These are phyloP conservation scores for Mycena maculata DNA, from an alignment of 768 basidiomycete species.

Conservation along the genomic window DNA sequence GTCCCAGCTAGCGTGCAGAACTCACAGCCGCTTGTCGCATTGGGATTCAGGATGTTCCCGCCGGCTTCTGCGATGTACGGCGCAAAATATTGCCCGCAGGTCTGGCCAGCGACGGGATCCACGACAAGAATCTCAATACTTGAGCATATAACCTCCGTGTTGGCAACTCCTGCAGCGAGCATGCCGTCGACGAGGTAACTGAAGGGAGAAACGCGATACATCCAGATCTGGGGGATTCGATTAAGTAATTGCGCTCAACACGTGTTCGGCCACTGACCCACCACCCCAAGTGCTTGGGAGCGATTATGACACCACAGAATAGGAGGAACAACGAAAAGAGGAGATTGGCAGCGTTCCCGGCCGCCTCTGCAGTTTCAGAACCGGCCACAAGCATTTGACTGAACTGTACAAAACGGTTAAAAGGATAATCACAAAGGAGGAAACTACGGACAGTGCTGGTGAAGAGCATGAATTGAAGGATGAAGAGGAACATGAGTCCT, in stretches of 20 bases:
- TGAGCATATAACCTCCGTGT: conserved; percentile 59
- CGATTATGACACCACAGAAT: conserved; percentile 53
- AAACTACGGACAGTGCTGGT: conserved; percentile 35
- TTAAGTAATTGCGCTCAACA: background rate
- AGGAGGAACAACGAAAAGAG: conserved; percentile 54
- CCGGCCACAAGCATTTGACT: conserved; percentile 50
- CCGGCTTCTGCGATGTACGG: conserved; percentile 61
- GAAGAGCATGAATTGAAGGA: conserved; percentile 52
- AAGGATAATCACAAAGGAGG: background rate
- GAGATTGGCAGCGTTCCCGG: conserved; percentile 53
- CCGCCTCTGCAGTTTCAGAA: conserved; percentile 50
- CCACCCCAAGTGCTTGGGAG: conserved; percentile 37
- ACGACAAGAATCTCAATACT: conserved; percentile 63
- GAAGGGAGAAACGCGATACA: conserved; percentile 51
- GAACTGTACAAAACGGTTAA: conserved; percentile 33
- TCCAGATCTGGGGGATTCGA: conserved; percentile 49
- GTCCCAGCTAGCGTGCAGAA: conserved; percentile 70
- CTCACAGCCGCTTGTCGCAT: conserved; percentile 61
- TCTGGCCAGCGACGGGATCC: conserved; percentile 62
- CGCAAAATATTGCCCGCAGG: conserved; percentile 63
- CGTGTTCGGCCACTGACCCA: conserved; percentile 32
- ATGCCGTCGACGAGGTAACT: conserved; percentile 50
- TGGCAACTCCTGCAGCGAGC: conserved; percentile 40
- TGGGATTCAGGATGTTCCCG: conserved; percentile 67
- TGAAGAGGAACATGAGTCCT: conserved; percentile 52